These are phyloP conservation scores for Zostera marina DNA, from an alignment of 116 monocot species.

Conservation along the genomic window DNA sequence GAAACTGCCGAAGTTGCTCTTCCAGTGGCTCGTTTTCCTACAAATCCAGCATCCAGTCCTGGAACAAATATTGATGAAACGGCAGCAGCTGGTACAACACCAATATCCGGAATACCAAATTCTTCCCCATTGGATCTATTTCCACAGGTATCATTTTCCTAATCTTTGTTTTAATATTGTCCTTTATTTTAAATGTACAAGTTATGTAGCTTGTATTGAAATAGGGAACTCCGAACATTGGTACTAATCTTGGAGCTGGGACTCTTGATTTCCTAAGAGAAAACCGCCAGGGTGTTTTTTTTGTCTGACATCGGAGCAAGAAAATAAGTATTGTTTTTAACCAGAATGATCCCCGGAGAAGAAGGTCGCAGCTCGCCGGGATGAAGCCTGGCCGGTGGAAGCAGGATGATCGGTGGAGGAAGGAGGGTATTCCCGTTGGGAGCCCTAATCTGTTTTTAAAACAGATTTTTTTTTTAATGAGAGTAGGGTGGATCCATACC, in stretches of 20 bases:
- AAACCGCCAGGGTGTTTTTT: slow-evolving; percentile 22
- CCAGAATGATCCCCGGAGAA: too few species aligned
- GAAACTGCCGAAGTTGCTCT: slow-evolving; percentile 41
- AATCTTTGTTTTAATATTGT: background rate
- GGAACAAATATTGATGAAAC: slow-evolving; percentile 15
- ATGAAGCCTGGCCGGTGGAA: too few species aligned
- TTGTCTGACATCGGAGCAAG: background rate
- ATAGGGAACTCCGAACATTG: slow-evolving; percentile 13
- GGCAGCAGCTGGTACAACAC: slow-evolving; percentile 10
- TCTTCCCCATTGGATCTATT: slow-evolving; percentile 63
- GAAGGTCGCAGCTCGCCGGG: too few species aligned
- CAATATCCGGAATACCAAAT: slow-evolving; percentile 48
- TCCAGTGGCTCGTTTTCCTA: slow-evolving; percentile 24
- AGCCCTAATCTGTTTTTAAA: too few species aligned
- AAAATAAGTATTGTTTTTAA: background rate
- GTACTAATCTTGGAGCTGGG: slow-evolving; percentile 20
- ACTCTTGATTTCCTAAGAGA: slow-evolving; percentile 39
- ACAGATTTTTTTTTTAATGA: too few species aligned
- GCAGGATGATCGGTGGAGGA: too few species aligned
- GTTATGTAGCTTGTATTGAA: background rate
- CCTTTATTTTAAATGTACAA: background rate
- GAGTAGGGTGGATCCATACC: too few species aligned
- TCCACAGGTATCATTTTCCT: slow-evolving; percentile 41
- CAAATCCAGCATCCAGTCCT: slow-evolving; percentile 16
- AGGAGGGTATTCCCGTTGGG: too few species aligned